Percentiles rank a stretch among this genome's conserved stretches.
phyloP scores from a whole-genome alignment of 148 eudicot genomes.

The Suaeda aralocaspica region DNA sequence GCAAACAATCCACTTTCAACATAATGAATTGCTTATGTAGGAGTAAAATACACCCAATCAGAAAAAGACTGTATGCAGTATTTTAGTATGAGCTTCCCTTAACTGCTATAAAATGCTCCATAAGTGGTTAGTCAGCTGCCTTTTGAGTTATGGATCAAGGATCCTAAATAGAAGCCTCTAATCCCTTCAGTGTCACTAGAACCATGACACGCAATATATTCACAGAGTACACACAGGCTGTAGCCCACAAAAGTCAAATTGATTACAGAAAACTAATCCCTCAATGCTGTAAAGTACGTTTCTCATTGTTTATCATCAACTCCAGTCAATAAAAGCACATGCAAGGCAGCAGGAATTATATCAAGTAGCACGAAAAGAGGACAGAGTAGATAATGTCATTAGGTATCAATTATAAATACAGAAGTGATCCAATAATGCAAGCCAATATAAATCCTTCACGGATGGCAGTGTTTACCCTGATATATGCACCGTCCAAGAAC shows the following conservation, averaged over 20 bases:
- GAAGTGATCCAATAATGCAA: background rate
- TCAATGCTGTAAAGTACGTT: background rate
- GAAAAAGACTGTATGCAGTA: no score
- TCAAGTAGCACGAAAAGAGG: no score
- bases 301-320: background rate
- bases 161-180: background rate
- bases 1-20: background rate
- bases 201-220: background rate
- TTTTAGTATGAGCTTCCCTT: background rate
- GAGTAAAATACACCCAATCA: background rate
- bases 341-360: no score
- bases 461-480: background rate
- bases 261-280: background rate
- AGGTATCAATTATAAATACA: no score
- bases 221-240: background rate
- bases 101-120: background rate
- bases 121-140: background rate
- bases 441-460: background rate
- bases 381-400: no score
- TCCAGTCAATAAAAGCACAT: no score
- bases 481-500: background rate
- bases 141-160: background rate
- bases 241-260: background rate
- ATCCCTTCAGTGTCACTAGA: no score
- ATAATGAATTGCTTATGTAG: background rate